phyloP scores from a whole-genome alignment of 2,329 filamentous ascomycete species.

The Furcasterigmium furcatum region DNA sequence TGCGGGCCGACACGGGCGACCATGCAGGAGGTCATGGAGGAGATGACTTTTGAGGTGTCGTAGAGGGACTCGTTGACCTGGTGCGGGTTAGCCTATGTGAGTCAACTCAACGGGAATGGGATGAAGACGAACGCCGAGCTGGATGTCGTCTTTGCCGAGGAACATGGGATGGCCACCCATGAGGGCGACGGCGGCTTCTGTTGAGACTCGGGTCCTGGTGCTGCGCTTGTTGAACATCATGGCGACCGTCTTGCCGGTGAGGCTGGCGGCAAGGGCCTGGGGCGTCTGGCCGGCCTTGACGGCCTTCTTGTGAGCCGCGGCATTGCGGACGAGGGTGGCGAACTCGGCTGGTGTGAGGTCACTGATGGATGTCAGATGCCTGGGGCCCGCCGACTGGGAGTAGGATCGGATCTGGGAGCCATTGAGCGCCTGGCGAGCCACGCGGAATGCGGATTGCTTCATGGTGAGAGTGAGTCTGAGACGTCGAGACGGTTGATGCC shows the following conservation, averaged over 20 bases:
- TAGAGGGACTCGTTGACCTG: constrained; percentile 91
- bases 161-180: constrained; percentile 97
- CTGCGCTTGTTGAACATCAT: constrained; percentile 97
- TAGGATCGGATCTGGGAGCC: constrained; percentile 39
- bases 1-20: constrained; percentile 77
- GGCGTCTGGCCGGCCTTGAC: constrained; percentile 69
- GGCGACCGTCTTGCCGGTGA: constrained; percentile 79
- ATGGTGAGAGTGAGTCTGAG: constrained; percentile 17
- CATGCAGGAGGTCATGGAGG: constrained; percentile 86
- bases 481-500: background rate
- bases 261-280: constrained; percentile 52
- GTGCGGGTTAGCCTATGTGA: background rate
- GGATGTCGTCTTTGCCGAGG: constrained; percentile 91
- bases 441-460: constrained; percentile 27
- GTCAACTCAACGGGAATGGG: background rate
- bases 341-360: constrained; percentile 82
- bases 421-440: constrained; percentile 27
- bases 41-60: constrained; percentile 88
- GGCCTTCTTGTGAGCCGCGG: constrained; percentile 68
- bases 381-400: constrained; percentile 46
- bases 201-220: constrained; percentile 89
- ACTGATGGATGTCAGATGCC: constrained; percentile 88
- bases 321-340: constrained; percentile 78
- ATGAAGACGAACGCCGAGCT: constrained; percentile 68
- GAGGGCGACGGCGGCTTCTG: constrained; percentile 83